These are phyloP conservation scores for Globisporangium paroecandrum DNA, from an alignment of 352 stramenopile species.

Conservation along the genomic window DNA sequence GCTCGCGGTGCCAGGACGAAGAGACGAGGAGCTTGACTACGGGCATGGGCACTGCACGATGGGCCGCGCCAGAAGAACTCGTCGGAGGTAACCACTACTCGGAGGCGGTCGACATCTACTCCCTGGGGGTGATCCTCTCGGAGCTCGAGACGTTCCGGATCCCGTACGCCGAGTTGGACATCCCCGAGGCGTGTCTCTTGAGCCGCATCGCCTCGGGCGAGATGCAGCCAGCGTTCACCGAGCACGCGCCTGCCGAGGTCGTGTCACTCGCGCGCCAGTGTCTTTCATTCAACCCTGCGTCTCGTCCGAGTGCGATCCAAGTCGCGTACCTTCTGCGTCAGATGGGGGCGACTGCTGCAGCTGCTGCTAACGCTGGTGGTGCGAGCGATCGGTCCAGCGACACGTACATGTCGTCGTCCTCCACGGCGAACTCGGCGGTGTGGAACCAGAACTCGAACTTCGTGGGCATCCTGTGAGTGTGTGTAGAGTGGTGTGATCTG, in stretches of 20 bases:
- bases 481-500: neutral
- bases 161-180: conserved; percentile 36
- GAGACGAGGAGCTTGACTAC: conserved; percentile 35
- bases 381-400: conserved; percentile 1
- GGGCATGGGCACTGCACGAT: conserved; percentile 52
- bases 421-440: neutral
- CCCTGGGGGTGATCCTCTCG: conserved; percentile 53
- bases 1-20: conserved; percentile 31
- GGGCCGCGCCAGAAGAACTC: conserved; percentile 64
- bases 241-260: conserved; percentile 22
- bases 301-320: conserved; percentile 36
- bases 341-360: conserved; percentile 1
- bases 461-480: conserved; percentile 6
- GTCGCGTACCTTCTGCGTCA: conserved; percentile 37
- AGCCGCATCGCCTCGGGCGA: conserved; percentile 31
- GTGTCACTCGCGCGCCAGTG: conserved; percentile 35
- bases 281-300: conserved; percentile 25
- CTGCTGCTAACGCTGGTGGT: neutral
- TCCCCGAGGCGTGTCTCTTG: conserved; percentile 41
- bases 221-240: conserved; percentile 25
- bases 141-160: conserved; percentile 52
- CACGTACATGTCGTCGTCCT: conserved; percentile 8
- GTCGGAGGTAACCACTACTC: conserved; percentile 49
- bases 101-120: conserved; percentile 55
- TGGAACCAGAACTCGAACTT: neutral